Evolutionary conservation across 768 basidiomycete genomes (phyloP).

Genomic region (Russula ochroleuca): DNA sequence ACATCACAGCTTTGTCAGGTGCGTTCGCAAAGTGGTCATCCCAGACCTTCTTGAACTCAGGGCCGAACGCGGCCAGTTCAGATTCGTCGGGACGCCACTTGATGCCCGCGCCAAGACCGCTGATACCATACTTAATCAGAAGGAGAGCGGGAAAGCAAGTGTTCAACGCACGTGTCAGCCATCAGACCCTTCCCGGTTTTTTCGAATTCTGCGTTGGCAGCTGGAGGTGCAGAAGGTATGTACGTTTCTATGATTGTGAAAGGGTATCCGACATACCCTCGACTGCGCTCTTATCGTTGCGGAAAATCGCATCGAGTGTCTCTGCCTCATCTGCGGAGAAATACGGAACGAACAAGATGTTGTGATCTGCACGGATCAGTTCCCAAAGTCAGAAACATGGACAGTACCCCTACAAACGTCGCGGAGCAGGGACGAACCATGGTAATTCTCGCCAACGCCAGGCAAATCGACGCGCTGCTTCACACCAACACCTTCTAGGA

Average conservation of each 20-base stretch:
- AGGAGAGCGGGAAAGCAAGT: background rate
- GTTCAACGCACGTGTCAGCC: slow-evolving; percentile 50
- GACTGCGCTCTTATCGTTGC: slow-evolving; percentile 22
- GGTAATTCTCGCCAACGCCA: slow-evolving; percentile 44
- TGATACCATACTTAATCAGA: background rate
- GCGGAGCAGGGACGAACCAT: slow-evolving; percentile 30
- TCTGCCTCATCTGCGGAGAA: slow-evolving; percentile 22
- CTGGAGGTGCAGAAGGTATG: slow-evolving; percentile 24
- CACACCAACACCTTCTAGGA: slow-evolving; percentile 34
- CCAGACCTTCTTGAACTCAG: slow-evolving; percentile 31
- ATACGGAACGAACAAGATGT: slow-evolving; percentile 20
- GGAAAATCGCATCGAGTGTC: slow-evolving; percentile 28
- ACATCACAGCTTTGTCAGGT: slow-evolving; percentile 31
- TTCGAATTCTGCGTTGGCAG: slow-evolving; percentile 36
- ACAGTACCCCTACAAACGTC: background rate
- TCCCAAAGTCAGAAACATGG: slow-evolving; percentile 5
- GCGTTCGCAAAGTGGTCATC: slow-evolving; percentile 27
- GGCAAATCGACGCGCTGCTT: slow-evolving; percentile 36
- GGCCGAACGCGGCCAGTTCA: slow-evolving; percentile 31
- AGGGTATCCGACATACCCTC: slow-evolving; percentile 20
- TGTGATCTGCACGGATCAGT: slow-evolving; percentile 20
- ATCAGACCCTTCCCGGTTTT: slow-evolving; percentile 45
- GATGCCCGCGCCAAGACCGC: slow-evolving; percentile 26
- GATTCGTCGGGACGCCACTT: slow-evolving; percentile 29
- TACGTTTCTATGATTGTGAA: too few species aligned